Evolutionary conservation across 75 land plant species (phyloP).

Genomic region (Adiantum capillusveneris): DNA sequence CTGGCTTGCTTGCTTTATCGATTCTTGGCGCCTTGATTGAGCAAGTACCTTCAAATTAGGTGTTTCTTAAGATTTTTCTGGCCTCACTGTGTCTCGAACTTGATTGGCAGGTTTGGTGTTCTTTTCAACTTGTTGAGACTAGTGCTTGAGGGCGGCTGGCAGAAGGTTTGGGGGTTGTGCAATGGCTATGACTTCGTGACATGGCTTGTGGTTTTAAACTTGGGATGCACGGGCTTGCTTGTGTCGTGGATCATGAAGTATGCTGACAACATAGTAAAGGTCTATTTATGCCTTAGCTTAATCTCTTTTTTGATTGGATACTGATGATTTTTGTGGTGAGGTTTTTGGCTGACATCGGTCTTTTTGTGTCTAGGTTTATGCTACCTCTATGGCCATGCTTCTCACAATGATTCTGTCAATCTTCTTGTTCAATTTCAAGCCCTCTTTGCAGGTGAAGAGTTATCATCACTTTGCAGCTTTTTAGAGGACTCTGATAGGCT

Average conservation of each 20-base stretch:
- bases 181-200: constrained; percentile 70
- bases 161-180: constrained; percentile 34
- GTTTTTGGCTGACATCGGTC: neutral
- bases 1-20: too few relatives aligned
- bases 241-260: constrained; percentile 99
- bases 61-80: neutral
- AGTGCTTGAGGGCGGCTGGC: constrained; percentile 68
- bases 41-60: too few relatives aligned
- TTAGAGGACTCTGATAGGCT: neutral
- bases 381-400: constrained; percentile 98
- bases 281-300: constrained; percentile 10
- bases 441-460: constrained; percentile 70
- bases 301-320: too few relatives aligned
- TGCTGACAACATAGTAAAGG: constrained; percentile 98
- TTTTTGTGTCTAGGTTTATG: constrained; percentile 59
- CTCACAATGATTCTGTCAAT: constrained; percentile 84
- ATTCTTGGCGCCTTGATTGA: too few relatives aligned
- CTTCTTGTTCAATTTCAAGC: constrained; percentile 68
- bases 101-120: constrained; percentile 71
- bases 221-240: constrained; percentile 83
- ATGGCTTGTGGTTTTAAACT: constrained; percentile 91
- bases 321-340: too few relatives aligned
- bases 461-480: neutral
- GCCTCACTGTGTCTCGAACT: too few relatives aligned
- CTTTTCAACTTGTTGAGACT: constrained; percentile 75